These are phyloP conservation scores for Penicillium coffeae DNA, from an alignment of 495 filamentous ascomycete species.

Conservation along the genomic window DNA sequence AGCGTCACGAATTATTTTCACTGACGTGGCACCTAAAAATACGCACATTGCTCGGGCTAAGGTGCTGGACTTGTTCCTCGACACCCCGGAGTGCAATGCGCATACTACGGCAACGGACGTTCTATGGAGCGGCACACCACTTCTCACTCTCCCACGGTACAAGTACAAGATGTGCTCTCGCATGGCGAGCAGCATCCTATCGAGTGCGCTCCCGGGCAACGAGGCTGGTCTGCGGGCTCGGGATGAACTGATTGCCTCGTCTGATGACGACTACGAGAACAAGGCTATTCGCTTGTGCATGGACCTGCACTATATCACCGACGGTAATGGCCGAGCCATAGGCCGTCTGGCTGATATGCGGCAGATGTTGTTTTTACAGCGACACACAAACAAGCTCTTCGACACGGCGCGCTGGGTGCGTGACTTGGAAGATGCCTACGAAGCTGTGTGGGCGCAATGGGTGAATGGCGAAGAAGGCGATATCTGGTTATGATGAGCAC, in stretches of 20 bases:
- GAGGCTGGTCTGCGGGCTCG: slow-evolving; percentile 64
- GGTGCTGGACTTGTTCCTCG: slow-evolving; percentile 89
- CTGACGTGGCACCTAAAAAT: slow-evolving; percentile 92
- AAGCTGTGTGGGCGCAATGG: slow-evolving; percentile 84
- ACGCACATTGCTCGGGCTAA: slow-evolving; percentile 91
- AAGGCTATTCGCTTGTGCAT: slow-evolving; percentile 71
- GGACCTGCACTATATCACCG: slow-evolving; percentile 57
- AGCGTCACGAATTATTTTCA: slow-evolving; percentile 90
- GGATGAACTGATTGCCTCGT: slow-evolving; percentile 68
- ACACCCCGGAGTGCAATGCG: slow-evolving; percentile 97
- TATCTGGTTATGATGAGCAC: slow-evolving; percentile 62
- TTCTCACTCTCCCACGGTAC: slow-evolving; percentile 92
- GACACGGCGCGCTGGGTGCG: slow-evolving; percentile 90
- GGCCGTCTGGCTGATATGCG: slow-evolving; percentile 74
- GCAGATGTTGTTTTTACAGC: slow-evolving; percentile 72
- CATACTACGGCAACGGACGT: slow-evolving; percentile 98
- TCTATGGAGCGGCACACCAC: slow-evolving; percentile 90
- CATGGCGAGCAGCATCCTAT: slow-evolving; percentile 93
- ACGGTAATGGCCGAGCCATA: slow-evolving; percentile 49
- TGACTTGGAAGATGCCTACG: slow-evolving; percentile 87
- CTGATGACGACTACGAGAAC: slow-evolving; percentile 78
- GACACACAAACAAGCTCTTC: slow-evolving; percentile 82
- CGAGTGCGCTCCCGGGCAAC: slow-evolving; percentile 74
- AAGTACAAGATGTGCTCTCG: slow-evolving; percentile 98
- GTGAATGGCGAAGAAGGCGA: slow-evolving; percentile 84